Evolutionary conservation across 2,329 filamentous ascomycete species (phyloP), one percentile per base, ranked within the genome.

Genomic region (Trichoderma polysporum): DNA sequence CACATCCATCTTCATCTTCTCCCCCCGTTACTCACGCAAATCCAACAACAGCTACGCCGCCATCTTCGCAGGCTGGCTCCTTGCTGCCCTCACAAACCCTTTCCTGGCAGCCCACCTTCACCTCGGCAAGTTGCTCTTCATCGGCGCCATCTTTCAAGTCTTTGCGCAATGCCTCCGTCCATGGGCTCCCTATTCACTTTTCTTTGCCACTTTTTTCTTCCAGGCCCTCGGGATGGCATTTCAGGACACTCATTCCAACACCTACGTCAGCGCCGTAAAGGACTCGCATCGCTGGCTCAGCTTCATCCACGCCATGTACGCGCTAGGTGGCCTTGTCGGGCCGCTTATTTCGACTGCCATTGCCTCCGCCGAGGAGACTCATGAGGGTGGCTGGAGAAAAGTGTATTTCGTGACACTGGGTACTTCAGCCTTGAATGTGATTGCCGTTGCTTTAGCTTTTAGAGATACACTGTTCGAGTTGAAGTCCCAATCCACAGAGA

Each of bases 21-120:
- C 31, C 15, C n/a, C n/a, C n/a, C n/a, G n/a, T n/a, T n/a, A n/a
- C n/a, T n/a, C n/a, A n/a, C n/a, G n/a, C n/a, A n/a, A n/a, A n/a
- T 37, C 52, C 0, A 25, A 2, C 8, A 17, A 6, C 50, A 68
- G 66, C 19, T 68, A 68, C 29, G 66, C 66, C 25, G 49, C 29
- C 35, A 68, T 59, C 45, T 68, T 68, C 67, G 27, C 67, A n/a
- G 67, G 67, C 19, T 68, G 67, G 67, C 56, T 68, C 35, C 56
- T 68, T 29, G 63, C 67, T 15, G 67, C 67, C 31, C 27, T 49
- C 49, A 63, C 64, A 17, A 68, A 68, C 41, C 56, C 67, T 35
- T 58, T 62, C 49, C 57, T 68, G 19, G 49, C 63, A 19, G 57
- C 67, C 17, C 33, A 67, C 47, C 64, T 68, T 35, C 31, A 27